Evolutionary conservation across 805 yeast species (phyloP).

Genomic region (Barnettozyma californica): DNA sequence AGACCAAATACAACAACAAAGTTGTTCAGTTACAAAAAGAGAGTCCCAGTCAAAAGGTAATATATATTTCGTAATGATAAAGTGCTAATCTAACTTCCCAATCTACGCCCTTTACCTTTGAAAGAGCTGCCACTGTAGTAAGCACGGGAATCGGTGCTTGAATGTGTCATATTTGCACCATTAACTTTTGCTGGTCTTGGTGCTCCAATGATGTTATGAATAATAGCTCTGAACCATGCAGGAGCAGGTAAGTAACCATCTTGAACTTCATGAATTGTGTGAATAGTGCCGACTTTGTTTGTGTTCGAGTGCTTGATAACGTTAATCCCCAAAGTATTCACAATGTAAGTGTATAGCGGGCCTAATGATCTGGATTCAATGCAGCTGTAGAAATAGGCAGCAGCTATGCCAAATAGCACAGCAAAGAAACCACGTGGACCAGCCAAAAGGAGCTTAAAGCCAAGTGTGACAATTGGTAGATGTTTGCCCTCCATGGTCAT

Average conservation of each 20-base stretch:
- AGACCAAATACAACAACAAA: slow-evolving; percentile 3
- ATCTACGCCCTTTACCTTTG: slow-evolving; percentile 35
- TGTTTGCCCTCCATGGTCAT: slow-evolving; percentile 55
- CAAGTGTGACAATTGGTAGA: slow-evolving; percentile 44
- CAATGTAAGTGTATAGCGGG: slow-evolving; percentile 31
- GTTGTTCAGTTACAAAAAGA: background rate
- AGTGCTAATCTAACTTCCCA: slow-evolving; percentile 24
- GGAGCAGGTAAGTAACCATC: slow-evolving; percentile 57
- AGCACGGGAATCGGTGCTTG: slow-evolving; percentile 9
- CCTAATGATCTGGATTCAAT: slow-evolving; percentile 49
- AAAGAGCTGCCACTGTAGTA: slow-evolving; percentile 19
- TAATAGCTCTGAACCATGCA: slow-evolving; percentile 30
- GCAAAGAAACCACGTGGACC: slow-evolving; percentile 36
- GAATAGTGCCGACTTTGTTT: slow-evolving; percentile 28
- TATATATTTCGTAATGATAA: background rate
- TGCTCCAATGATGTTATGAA: slow-evolving; percentile 20
- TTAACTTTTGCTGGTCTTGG: slow-evolving; percentile 8
- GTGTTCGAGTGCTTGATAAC: slow-evolving; percentile 19
- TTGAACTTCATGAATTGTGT: slow-evolving; percentile 34
- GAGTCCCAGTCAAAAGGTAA: background rate
- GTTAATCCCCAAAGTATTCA: slow-evolving; percentile 18
- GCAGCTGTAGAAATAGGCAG: slow-evolving; percentile 58
- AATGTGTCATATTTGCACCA: background rate
- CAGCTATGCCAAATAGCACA: slow-evolving; percentile 44
- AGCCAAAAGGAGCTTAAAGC: slow-evolving; percentile 38